Evolutionary conservation across 345 rosid species (phyloP).

Genomic region (Corchorus capsularis): DNA sequence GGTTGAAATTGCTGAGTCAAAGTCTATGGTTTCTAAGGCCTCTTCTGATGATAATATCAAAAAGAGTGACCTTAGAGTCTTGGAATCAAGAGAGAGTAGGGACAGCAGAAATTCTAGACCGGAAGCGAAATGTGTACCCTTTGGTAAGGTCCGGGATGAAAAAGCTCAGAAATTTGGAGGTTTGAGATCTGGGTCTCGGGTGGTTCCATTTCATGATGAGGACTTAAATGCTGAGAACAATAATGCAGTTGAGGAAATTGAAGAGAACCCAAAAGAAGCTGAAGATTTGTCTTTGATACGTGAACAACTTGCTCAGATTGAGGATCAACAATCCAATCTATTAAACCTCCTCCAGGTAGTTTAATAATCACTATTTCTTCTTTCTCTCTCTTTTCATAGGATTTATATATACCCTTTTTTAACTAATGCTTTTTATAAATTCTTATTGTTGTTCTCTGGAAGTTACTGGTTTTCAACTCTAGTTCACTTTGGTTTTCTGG

Average conservation of each 20-base stretch:
- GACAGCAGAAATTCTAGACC: slow-evolving; percentile 31
- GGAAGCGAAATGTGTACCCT: slow-evolving; percentile 49
- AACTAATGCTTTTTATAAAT: not conserved
- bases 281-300: slow-evolving; percentile 67
- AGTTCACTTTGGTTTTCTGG: not conserved
- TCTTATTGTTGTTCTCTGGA: not conserved
- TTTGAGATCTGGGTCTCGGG: slow-evolving; percentile 55
- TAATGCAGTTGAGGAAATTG: slow-evolving; percentile 34
- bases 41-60: slow-evolving; percentile 28
- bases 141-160: slow-evolving; percentile 33
- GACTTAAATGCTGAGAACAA: slow-evolving; percentile 31
- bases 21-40: slow-evolving; percentile 23
- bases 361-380: slow-evolving; percentile 13
- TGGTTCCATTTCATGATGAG: slow-evolving; percentile 58
- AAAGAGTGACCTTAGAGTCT: slow-evolving; percentile 25
- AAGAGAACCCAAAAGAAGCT: slow-evolving; percentile 52
- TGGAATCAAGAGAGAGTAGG: slow-evolving; percentile 32
- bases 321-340: slow-evolving; percentile 81
- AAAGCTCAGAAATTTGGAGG: slow-evolving; percentile 45
- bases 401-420: not conserved
- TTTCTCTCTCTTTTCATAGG: not conserved
- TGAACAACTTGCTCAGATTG: slow-evolving; percentile 81
- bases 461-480: slow-evolving; percentile 4
- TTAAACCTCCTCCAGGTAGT: slow-evolving; percentile 81
- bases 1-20: slow-evolving; percentile 37